Conservation (phyloP, 78 protist genomes). For the Emiliania huxleyi region DNA sequence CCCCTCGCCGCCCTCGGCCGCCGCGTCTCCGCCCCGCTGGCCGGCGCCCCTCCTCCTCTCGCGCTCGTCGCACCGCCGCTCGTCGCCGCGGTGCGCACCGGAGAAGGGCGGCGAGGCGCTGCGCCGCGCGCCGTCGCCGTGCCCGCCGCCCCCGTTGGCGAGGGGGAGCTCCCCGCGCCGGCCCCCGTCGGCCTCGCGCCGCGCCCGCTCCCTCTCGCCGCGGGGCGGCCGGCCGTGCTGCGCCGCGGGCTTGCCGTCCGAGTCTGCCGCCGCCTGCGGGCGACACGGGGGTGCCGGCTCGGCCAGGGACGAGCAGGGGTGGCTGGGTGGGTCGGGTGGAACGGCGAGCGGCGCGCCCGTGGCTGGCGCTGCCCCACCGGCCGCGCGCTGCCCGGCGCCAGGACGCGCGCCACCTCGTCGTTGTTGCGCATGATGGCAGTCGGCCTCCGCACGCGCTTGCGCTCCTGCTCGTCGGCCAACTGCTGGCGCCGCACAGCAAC, state of each 20-base stretch:
- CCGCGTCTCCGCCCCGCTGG: too few species aligned
- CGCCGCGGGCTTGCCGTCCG: not conserved
- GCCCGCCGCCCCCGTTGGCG: too few species aligned
- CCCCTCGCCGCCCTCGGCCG: too few species aligned
- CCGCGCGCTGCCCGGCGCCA: not conserved
- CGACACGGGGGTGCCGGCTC: too few species aligned
- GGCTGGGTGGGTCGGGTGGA: too few species aligned
- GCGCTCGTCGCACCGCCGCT: not conserved
- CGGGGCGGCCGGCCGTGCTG: not conserved
- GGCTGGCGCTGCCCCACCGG: not conserved
- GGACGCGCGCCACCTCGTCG: not conserved
- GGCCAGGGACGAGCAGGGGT: too few species aligned
- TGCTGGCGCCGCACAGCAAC: not conserved
- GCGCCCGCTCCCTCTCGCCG: too few species aligned
- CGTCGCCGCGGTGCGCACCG: not conserved
- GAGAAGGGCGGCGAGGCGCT: not conserved
- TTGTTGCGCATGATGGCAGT: not conserved
- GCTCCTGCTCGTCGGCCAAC: not conserved
- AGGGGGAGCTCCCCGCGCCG: too few species aligned
- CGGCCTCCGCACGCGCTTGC: not conserved
- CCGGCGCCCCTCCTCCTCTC: too few species aligned
- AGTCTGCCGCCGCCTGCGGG: not conserved
- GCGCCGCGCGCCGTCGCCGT: not conserved
- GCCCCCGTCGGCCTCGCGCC: too few species aligned
- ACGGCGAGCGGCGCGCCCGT: too few species aligned